Percentiles rank a stretch among this genome's conserved stretches.
These are phyloP conservation scores for Betula pendula DNA, from an alignment of 306 rosid genomes.

Conservation along the genomic window DNA sequence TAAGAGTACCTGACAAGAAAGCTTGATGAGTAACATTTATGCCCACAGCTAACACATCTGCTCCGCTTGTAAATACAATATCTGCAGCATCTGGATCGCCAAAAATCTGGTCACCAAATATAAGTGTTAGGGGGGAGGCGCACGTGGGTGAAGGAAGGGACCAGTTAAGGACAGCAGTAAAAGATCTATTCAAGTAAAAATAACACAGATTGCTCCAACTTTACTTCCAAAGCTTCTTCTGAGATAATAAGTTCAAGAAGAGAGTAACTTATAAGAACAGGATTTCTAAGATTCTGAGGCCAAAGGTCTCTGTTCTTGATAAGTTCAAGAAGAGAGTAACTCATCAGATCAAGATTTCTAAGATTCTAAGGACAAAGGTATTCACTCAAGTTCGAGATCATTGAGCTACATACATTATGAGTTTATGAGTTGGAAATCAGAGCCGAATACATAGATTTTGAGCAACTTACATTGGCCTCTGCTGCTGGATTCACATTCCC, in stretches of 20 bases:
- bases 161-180: not conserved
- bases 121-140: not conserved
- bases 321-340: not conserved
- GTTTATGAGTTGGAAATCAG: not conserved
- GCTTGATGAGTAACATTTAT: slow-evolving; percentile 93
- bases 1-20: slow-evolving; percentile 59
- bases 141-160: not conserved
- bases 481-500: slow-evolving; percentile 96
- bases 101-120: slow-evolving; percentile 52
- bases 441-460: slow-evolving; percentile 5
- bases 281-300: not conserved
- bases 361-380: not conserved
- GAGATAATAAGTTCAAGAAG: not conserved
- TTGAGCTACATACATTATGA: not conserved
- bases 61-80: slow-evolving; percentile 81
- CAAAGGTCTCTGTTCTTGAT: not conserved
- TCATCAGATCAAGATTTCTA: not conserved
- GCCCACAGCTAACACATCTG: slow-evolving; percentile 76
- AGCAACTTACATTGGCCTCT: slow-evolving; percentile 77
- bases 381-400: not conserved
- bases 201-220: not conserved
- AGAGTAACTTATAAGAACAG: not conserved
- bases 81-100: slow-evolving; percentile 99
- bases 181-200: slow-evolving; percentile 3
- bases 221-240: not conserved